Percentiles rank a stretch among this genome's conserved stretches.
Evolutionary conservation across 208 protist species (phyloP).

Genomic region (Leishmania arabica): DNA sequence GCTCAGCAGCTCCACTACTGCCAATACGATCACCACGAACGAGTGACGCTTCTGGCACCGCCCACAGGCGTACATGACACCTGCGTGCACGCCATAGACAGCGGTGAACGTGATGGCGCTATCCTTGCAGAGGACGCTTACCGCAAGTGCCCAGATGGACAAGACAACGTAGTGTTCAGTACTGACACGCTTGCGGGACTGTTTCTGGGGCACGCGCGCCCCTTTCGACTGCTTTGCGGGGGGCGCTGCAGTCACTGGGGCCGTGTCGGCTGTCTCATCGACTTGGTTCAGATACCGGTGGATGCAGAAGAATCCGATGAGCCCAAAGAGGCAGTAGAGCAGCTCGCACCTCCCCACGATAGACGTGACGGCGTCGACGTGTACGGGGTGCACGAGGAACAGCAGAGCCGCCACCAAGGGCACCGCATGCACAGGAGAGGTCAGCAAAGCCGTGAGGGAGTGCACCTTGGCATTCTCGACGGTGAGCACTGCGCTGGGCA

Average conservation of each 20-base stretch:
- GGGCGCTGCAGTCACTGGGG: background rate
- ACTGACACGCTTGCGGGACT: background rate
- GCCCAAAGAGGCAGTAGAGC: conserved; percentile 66
- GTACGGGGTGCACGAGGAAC: conserved; percentile 83
- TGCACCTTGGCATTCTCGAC: background rate
- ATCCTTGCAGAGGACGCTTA: conserved; percentile 65
- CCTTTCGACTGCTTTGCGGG: too few relatives aligned
- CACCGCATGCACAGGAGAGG: conserved; percentile 19
- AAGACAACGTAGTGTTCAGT: conserved; percentile 30
- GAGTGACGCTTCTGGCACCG: conserved; percentile 13
- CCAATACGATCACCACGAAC: conserved; percentile 15
- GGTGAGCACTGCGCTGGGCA: background rate
- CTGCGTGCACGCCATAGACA: conserved; percentile 53
- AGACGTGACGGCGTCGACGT: conserved; percentile 81
- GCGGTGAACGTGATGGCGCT: conserved; percentile 76
- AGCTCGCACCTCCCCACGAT: conserved; percentile 84
- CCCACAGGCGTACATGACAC: conserved; percentile 33
- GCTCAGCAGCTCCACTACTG: conserved; percentile 24
- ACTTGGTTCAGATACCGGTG: conserved; percentile 35
- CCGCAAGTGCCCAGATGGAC: conserved; percentile 7
- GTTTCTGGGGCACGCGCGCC: too few relatives aligned
- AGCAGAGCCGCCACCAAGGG: conserved; percentile 50
- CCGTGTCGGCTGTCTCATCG: background rate
- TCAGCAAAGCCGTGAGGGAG: conserved; percentile 13
- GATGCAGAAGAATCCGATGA: conserved; percentile 47